Conservation (phyloP, 805 yeast genomes). For the Zygoascus tannicola region DNA sequence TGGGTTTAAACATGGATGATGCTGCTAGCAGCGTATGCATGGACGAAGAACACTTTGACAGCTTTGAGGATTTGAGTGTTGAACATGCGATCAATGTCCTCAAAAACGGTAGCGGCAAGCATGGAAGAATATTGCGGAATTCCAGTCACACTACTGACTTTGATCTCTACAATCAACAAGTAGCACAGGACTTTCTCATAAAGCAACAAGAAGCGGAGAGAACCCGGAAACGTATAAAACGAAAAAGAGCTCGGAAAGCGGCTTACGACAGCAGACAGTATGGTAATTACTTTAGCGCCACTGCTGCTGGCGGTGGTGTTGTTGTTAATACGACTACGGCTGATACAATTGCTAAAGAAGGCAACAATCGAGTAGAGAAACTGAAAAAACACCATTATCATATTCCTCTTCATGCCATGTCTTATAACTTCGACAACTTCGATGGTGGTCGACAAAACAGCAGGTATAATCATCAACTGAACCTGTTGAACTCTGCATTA, state of each 20-base stretch:
- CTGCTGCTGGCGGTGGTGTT: background rate
- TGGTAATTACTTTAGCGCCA: slow-evolving; percentile 17
- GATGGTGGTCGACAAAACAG: slow-evolving; percentile 19
- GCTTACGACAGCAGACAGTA: slow-evolving; percentile 11
- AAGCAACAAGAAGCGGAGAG: slow-evolving; percentile 12
- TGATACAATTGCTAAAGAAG: too few relatives aligned
- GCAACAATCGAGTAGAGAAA: background rate
- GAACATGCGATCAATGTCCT: slow-evolving; percentile 19
- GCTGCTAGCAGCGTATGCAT: slow-evolving; percentile 26
- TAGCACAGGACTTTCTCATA: slow-evolving; percentile 21
- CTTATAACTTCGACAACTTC: slow-evolving; percentile 18
- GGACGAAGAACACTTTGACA: slow-evolving; percentile 20
- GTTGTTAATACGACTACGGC: too few relatives aligned
- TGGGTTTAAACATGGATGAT: slow-evolving; percentile 16
- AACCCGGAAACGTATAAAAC: slow-evolving; percentile 7
- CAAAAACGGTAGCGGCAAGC: slow-evolving; percentile 4
- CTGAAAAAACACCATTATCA: background rate
- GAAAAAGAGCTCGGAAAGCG: slow-evolving; percentile 5
- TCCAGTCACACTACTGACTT: slow-evolving; percentile 19
- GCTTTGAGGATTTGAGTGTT: slow-evolving; percentile 15
- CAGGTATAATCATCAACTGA: slow-evolving; percentile 17
- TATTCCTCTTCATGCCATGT: slow-evolving; percentile 7
- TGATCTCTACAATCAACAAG: slow-evolving; percentile 21
- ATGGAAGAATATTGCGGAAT: background rate
- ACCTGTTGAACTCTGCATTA: slow-evolving; percentile 15